Conservation (phyloP, 208 protist genomes). For the Acanthamoeba triangularis region DNA sequence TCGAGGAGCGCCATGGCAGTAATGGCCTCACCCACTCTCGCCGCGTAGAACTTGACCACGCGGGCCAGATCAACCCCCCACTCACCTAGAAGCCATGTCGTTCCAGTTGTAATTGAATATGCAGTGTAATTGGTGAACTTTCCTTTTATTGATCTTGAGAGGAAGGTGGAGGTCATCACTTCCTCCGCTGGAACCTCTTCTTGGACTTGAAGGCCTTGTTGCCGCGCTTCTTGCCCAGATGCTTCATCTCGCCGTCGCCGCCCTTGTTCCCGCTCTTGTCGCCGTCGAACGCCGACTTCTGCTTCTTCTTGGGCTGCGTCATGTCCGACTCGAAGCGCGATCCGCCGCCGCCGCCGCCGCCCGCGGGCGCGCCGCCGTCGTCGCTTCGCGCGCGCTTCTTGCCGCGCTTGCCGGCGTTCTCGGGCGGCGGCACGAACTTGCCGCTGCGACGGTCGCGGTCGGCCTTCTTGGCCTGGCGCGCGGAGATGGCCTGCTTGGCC, state of each 20-base stretch:
- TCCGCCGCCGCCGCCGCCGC: background rate
- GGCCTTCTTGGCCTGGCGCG: background rate
- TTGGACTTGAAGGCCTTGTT: slow-evolving; percentile 30
- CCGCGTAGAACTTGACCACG: too few relatives aligned
- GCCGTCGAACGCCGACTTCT: slow-evolving; percentile 5
- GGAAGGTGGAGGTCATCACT: background rate
- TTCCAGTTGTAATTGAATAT: too few relatives aligned
- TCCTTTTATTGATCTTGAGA: background rate
- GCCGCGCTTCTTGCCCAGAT: slow-evolving; percentile 12
- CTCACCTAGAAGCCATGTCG: too few relatives aligned
- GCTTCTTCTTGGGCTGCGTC: background rate
- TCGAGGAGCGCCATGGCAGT: too few relatives aligned
- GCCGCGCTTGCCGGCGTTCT: background rate
- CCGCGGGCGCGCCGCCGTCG: background rate
- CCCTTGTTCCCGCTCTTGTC: background rate
- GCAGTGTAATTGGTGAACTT: too few relatives aligned
- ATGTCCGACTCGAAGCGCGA: background rate
- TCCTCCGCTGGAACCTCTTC: slow-evolving; percentile 18
- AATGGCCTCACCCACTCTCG: too few relatives aligned
- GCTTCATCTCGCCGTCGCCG: background rate
- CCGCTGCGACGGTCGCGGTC: background rate
- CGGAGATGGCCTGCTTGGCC: slow-evolving; percentile 23
- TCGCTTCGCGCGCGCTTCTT: slow-evolving; percentile 1
- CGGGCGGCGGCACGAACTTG: background rate
- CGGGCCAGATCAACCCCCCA: background rate